Conservation (phyloP, 2,329 filamentous ascomycete species). For the Fusarium veterinarium region DNA sequence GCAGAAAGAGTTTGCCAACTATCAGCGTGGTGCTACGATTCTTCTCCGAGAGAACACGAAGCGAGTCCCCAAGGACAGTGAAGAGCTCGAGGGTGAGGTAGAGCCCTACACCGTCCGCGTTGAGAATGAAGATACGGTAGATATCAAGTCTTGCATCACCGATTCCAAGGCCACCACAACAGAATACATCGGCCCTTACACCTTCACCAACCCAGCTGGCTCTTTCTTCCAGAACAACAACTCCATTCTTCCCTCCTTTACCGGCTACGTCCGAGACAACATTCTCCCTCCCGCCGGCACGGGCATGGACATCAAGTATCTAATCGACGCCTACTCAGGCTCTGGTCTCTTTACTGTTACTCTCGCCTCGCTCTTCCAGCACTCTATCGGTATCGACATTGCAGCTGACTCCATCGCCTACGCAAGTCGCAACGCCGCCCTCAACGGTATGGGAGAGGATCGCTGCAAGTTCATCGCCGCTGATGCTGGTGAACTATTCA, state of each 20-base stretch:
- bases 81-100: conserved; percentile 44
- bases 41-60: conserved; percentile 87
- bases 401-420: conserved; percentile 80
- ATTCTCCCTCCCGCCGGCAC: conserved; percentile 68
- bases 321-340: conserved; percentile 98
- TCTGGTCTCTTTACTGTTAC: conserved; percentile 98
- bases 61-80: conserved; percentile 66
- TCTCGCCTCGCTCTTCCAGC: conserved; percentile 84
- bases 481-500: conserved; percentile 87
- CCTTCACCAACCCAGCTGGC: conserved; percentile 91
- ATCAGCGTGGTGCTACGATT: conserved; percentile 86
- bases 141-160: conserved; percentile 90
- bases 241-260: conserved; percentile 90
- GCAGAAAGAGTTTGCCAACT: conserved; percentile 74
- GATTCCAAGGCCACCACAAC: conserved; percentile 84
- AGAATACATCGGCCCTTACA: conserved; percentile 87
- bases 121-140: conserved; percentile 68
- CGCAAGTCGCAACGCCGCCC: conserved; percentile 80
- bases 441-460: conserved; percentile 75
- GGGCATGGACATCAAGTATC: conserved; percentile 73
- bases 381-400: conserved; percentile 91
- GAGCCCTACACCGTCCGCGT: conserved; percentile 56
- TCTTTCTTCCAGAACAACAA: conserved; percentile 99
- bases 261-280: conserved; percentile 84
- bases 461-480: conserved; percentile 89